Percentiles rank a stretch among this genome's conserved stretches.
phyloP scores from a whole-genome alignment of 164 flowering plant species.

The Kingdonia uniflora region DNA sequence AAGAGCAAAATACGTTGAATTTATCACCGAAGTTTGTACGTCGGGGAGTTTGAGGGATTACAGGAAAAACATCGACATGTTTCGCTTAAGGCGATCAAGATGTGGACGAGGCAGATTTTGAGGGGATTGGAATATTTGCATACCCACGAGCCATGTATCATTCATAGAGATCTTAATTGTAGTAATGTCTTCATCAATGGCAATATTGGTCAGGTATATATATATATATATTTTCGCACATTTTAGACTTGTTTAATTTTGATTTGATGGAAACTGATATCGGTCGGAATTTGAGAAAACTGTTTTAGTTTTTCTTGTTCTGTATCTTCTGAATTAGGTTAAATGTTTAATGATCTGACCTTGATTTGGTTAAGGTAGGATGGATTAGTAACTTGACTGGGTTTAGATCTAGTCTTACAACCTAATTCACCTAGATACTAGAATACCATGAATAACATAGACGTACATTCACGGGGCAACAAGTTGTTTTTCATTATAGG shows the following conservation, averaged over 20 bases:
- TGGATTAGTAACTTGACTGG: too few relatives aligned
- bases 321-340: background rate
- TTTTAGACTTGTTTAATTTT: background rate
- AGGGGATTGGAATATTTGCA: constrained; percentile 1
- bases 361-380: too few relatives aligned
- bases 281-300: background rate
- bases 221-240: background rate
- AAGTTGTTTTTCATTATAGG: too few relatives aligned
- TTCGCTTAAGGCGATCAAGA: background rate
- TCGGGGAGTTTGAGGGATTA: background rate
- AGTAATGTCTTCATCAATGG: constrained; percentile 1
- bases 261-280: background rate
- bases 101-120: background rate
- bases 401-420: too few relatives aligned
- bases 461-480: too few relatives aligned
- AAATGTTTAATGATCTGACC: too few relatives aligned
- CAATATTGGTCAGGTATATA: constrained; percentile 1
- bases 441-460: too few relatives aligned
- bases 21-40: background rate
- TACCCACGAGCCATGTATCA: background rate
- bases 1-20: background rate
- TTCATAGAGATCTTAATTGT: background rate
- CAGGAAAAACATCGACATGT: background rate
- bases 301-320: background rate
- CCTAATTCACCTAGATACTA: too few relatives aligned